Evolutionary conservation across 768 basidiomycete genomes (phyloP).

Genomic region (Amanita pseudoporphyria): DNA sequence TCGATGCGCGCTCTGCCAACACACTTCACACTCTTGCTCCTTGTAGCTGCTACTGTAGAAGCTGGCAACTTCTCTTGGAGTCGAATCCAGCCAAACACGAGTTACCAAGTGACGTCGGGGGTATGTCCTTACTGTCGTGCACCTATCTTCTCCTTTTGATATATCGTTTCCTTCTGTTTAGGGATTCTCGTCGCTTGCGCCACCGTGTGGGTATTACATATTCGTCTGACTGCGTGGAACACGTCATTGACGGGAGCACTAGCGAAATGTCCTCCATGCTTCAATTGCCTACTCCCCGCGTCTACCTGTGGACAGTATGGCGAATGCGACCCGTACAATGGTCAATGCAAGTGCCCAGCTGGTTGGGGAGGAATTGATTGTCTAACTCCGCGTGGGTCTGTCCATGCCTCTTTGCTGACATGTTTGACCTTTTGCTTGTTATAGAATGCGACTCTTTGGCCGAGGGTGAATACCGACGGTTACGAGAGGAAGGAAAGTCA

Average conservation of each 20-base stretch:
- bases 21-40: too few species aligned
- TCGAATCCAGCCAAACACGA: background rate
- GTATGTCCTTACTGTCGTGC: background rate
- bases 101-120: background rate
- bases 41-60: background rate
- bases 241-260: background rate
- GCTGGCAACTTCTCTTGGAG: background rate
- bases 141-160: background rate
- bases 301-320: slow-evolving; percentile 93
- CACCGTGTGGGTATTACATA: slow-evolving; percentile 11
- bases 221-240: background rate
- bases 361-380: slow-evolving; percentile 99
- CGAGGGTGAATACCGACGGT: slow-evolving; percentile 77
- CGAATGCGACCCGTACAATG: slow-evolving; percentile 83
- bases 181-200: slow-evolving; percentile 15
- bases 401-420: background rate
- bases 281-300: slow-evolving; percentile 90
- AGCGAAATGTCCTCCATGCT: slow-evolving; percentile 80
- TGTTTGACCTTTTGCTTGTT: slow-evolving; percentile 7
- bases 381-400: slow-evolving; percentile 71
- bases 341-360: slow-evolving; percentile 92
- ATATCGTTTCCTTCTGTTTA: background rate
- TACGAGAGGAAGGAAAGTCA: slow-evolving; percentile 62
- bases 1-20: too few species aligned
- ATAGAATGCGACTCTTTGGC: slow-evolving; percentile 91